These are phyloP conservation scores for Tulasnella sp. DNA, from an alignment of 768 basidiomycete genomes.

Conservation along the genomic window DNA sequence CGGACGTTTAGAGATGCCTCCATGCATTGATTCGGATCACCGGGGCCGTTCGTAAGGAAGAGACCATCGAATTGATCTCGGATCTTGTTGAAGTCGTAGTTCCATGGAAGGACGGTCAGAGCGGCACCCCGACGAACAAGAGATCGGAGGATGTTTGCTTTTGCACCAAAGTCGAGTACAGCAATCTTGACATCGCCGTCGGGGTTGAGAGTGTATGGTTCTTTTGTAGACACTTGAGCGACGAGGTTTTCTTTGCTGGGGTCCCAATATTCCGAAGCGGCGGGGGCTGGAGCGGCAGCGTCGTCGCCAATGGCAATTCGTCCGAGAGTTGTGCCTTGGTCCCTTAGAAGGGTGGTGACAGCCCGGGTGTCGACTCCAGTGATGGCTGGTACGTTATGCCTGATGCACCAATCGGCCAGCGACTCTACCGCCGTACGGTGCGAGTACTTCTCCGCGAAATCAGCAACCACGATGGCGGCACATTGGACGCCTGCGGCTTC, in stretches of 20 bases:
- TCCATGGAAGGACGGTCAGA: constrained; percentile 96
- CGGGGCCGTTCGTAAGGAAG: constrained; percentile 95
- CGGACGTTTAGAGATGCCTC: constrained; percentile 77
- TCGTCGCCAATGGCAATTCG: constrained; percentile 81
- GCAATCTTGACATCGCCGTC: constrained; percentile 86
- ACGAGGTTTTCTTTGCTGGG: constrained; percentile 90
- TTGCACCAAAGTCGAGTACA: constrained; percentile 94
- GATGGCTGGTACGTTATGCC: constrained; percentile 85
- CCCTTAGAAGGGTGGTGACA: constrained; percentile 86
- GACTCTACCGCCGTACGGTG: constrained; percentile 94
- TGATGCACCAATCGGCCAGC: constrained; percentile 87
- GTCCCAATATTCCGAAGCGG: constrained; percentile 80
- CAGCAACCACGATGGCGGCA: constrained; percentile 86
- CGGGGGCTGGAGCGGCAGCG: constrained; percentile 56
- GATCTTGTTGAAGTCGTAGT: constrained; percentile 91
- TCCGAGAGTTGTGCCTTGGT: constrained; percentile 95
- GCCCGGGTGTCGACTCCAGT: constrained; percentile 98
- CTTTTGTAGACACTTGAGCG: constrained; percentile 83
- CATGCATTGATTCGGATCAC: constrained; percentile 86
- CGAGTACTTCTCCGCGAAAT: constrained; percentile 91
- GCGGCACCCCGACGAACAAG: constrained; percentile 87
- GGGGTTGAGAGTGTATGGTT: constrained; percentile 81
- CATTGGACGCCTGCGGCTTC: constrained; percentile 90
- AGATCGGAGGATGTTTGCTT: constrained; percentile 94
- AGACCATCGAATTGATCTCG: constrained; percentile 90